A percentile compares a stretch with the other conserved stretches of the same genome.
Conservation (phyloP, 2,329 filamentous ascomycete genomes). For the Emergomyces orientalis region DNA sequence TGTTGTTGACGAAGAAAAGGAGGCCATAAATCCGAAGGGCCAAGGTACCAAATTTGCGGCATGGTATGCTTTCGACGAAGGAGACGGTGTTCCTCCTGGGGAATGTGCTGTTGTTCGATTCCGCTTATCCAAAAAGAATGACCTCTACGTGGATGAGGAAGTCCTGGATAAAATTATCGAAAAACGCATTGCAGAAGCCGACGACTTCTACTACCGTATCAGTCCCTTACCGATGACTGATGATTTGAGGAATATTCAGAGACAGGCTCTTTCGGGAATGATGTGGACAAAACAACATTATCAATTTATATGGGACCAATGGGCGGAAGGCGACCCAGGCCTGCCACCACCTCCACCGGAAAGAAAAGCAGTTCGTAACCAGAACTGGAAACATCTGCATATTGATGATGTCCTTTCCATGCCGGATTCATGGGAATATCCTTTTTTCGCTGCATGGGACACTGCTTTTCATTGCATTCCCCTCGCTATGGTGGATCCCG, state of each 20-base stretch:
- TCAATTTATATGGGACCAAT: conserved; percentile 94
- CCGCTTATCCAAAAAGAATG: conserved; percentile 65
- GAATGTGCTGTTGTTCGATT: conserved; percentile 95
- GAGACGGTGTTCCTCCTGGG: conserved; percentile 74
- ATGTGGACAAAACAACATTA: conserved; percentile 98
- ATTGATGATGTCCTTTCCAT: conserved; percentile 93
- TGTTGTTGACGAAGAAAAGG: conserved; percentile 73
- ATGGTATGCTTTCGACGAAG: conserved; percentile 88
- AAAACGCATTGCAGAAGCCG: conserved; percentile 74
- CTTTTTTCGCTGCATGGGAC: conserved; percentile 96
- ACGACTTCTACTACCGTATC: conserved; percentile 91
- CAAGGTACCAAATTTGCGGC: conserved; percentile 81
- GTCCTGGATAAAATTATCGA: conserved; percentile 86
- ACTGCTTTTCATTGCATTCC: conserved; percentile 95
- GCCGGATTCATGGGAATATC: conserved; percentile 98
- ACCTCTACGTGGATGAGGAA: conserved; percentile 82
- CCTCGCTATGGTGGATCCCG: conserved; percentile 91
- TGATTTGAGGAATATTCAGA: conserved; percentile 87
- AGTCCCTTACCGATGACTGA: conserved; percentile 90
- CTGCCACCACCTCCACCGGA: conserved; percentile 76
- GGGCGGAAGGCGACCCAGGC: conserved; percentile 85
- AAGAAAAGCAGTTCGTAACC: conserved; percentile 73
- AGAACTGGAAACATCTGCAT: conserved; percentile 89
- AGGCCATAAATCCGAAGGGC: conserved; percentile 68
- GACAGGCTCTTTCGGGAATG: conserved; percentile 92